phyloP scores from a whole-genome alignment of 2,329 filamentous ascomycete genomes.

The Penicillium capsulatum region DNA sequence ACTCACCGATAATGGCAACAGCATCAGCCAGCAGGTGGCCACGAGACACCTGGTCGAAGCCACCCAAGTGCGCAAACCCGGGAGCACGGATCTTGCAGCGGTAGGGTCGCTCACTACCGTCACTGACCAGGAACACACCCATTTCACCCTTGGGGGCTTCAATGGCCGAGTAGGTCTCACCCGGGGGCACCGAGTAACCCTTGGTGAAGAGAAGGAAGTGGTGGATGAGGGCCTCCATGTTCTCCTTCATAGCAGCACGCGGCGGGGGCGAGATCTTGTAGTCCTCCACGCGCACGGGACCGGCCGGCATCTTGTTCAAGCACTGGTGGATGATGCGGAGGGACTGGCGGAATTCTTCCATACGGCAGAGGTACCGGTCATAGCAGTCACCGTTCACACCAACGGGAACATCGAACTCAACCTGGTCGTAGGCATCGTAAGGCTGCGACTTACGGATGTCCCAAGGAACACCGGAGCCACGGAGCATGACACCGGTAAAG shows the following conservation, averaged over 20 bases:
- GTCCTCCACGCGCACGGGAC: slow-evolving; percentile 92
- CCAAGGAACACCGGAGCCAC: slow-evolving; percentile 92
- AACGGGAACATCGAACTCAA: slow-evolving; percentile 97
- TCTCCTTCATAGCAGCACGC: slow-evolving; percentile 99
- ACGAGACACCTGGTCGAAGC: slow-evolving; percentile 88
- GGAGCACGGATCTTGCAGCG: slow-evolving; percentile 96
- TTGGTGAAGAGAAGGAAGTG: slow-evolving; percentile 99
- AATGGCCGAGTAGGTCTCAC: slow-evolving; percentile 96
- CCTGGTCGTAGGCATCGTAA: slow-evolving; percentile 95
- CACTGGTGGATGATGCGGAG: slow-evolving; percentile 98
- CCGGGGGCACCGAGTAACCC: slow-evolving; percentile 93
- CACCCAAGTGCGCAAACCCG: slow-evolving; percentile 89
- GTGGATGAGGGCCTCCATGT: slow-evolving; percentile 99
- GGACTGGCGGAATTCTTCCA: slow-evolving; percentile 99
- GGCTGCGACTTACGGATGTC: slow-evolving; percentile 95
- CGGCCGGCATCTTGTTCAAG: slow-evolving; percentile 96
- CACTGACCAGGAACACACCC: slow-evolving; percentile 94
- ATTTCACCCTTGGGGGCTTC: slow-evolving; percentile 99
- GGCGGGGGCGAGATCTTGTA: slow-evolving; percentile 97
- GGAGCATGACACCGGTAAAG: slow-evolving; percentile 96
- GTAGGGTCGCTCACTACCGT: slow-evolving; percentile 94
- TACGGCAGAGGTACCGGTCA: slow-evolving; percentile 96
- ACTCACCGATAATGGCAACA: slow-evolving; percentile 78
- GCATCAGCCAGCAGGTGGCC: slow-evolving; percentile 94
- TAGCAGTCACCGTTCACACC: slow-evolving; percentile 98